phyloP scores from a whole-genome alignment of 768 basidiomycete species.

The Podaxis sp. region DNA sequence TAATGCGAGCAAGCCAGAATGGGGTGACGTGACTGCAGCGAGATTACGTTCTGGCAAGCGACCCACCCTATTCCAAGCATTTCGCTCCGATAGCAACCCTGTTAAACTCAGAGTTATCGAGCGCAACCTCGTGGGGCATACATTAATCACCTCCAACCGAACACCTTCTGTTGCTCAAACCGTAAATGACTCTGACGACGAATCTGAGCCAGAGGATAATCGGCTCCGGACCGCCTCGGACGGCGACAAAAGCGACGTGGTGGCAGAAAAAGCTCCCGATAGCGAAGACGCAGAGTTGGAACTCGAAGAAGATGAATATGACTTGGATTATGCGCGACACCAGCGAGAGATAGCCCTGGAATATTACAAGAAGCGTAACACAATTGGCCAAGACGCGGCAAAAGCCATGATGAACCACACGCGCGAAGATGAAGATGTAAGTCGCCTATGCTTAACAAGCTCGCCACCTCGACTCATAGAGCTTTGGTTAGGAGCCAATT shows the following conservation, averaged over 20 bases:
- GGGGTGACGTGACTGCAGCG: slow-evolving; percentile 54
- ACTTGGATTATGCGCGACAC: slow-evolving; percentile 59
- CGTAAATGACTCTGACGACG: slow-evolving; percentile 63
- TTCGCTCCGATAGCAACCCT: slow-evolving; percentile 35
- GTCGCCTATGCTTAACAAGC: slow-evolving; percentile 25
- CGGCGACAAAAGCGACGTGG: slow-evolving; percentile 24
- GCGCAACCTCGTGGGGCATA: slow-evolving; percentile 37
- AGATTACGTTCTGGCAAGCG: slow-evolving; percentile 37
- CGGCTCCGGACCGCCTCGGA: slow-evolving; percentile 8
- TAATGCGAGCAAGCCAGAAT: slow-evolving; percentile 26
- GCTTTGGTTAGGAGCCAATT: slow-evolving; percentile 32
- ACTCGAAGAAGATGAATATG: slow-evolving; percentile 46
- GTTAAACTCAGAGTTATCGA: slow-evolving; percentile 74
- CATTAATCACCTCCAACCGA: slow-evolving; percentile 13
- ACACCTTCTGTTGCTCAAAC: slow-evolving; percentile 15
- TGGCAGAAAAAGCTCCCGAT: slow-evolving; percentile 17
- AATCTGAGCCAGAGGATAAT: slow-evolving; percentile 41
- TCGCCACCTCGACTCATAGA: slow-evolving; percentile 3
- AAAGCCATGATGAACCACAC: slow-evolving; percentile 45
- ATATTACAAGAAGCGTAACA: slow-evolving; percentile 59
- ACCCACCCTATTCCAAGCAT: slow-evolving; percentile 31
- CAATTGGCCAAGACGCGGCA: slow-evolving; percentile 50
- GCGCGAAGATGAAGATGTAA: slow-evolving; percentile 40
- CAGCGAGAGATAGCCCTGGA: slow-evolving; percentile 73
- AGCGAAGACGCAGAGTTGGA: slow-evolving; percentile 29